A percentile compares a stretch with the other conserved stretches of the same genome.
Conservation (phyloP, 768 basidiomycete genomes). For the Tephrocybe rancida region DNA sequence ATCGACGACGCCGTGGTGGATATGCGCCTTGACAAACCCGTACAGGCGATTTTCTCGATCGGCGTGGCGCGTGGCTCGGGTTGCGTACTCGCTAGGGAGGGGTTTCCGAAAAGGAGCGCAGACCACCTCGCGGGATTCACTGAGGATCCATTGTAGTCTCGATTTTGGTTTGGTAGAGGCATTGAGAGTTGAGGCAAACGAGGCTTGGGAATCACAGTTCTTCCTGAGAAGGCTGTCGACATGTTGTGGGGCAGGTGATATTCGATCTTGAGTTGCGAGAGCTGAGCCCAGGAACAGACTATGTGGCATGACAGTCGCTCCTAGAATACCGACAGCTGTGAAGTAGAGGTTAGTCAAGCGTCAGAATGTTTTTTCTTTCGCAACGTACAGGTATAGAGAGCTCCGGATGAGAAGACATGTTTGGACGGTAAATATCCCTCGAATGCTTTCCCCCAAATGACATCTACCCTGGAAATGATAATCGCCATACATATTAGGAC, state of each 20-base stretch:
- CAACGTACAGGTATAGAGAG: constrained; percentile 64
- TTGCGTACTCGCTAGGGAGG: constrained; percentile 31
- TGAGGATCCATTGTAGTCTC: constrained; percentile 2
- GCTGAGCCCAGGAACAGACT: constrained; percentile 88
- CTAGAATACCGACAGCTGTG: constrained; percentile 69
- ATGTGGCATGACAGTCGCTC: constrained; percentile 93
- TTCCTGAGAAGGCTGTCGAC: constrained; percentile 21
- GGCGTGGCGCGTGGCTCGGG: constrained; percentile 44
- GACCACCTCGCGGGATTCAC: constrained; percentile 26
- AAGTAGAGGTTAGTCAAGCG: background rate
- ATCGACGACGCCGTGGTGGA: constrained; percentile 69
- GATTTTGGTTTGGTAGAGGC: background rate
- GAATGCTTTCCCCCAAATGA: constrained; percentile 77
- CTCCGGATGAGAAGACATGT: constrained; percentile 53
- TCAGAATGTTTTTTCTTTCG: background rate
- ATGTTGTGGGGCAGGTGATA: constrained; percentile 37
- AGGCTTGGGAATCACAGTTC: constrained; percentile 6
- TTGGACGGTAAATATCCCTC: constrained; percentile 77
- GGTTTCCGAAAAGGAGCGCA: constrained; percentile 40
- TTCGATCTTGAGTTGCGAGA: constrained; percentile 80
- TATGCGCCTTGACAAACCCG: constrained; percentile 59
- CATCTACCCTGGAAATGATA: constrained; percentile 69
- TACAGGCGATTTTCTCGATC: constrained; percentile 61
- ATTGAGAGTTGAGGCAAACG: constrained; percentile 8
- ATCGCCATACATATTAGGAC: constrained; percentile 81